phyloP scores from a whole-genome alignment of 208 protist species.

The Leishmania mexicana region DNA sequence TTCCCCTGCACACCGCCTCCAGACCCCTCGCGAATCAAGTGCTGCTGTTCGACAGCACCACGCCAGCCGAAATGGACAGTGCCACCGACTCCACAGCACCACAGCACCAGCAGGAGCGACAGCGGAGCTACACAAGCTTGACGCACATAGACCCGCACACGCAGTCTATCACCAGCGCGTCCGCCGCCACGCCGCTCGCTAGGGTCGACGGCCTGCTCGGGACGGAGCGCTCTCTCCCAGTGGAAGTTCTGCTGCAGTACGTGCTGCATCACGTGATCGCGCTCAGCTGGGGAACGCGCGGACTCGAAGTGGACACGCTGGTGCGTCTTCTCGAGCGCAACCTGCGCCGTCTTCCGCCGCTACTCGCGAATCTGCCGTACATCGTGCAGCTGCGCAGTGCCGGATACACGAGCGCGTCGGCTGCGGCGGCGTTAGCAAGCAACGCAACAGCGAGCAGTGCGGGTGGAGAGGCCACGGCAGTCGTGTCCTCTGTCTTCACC shows the following conservation, averaged over 20 bases:
- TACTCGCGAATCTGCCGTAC: slow-evolving; percentile 61
- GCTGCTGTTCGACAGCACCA: slow-evolving; percentile 25
- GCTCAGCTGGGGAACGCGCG: slow-evolving; percentile 65
- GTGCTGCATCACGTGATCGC: slow-evolving; percentile 72
- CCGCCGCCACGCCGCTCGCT: slow-evolving; percentile 1
- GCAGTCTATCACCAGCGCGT: not conserved
- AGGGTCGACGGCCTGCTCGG: slow-evolving; percentile 12
- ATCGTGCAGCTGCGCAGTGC: slow-evolving; percentile 36
- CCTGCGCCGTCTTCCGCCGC: slow-evolving; percentile 65
- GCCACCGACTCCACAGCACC: not conserved
- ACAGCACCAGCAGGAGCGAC: not conserved
- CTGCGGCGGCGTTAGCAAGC: slow-evolving; percentile 12
- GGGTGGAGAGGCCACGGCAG: not conserved
- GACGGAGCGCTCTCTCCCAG: slow-evolving; percentile 44
- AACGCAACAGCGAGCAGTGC: not conserved
- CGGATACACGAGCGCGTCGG: slow-evolving; percentile 35
- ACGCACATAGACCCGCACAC: slow-evolving; percentile 1
- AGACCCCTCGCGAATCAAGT: slow-evolving; percentile 18
- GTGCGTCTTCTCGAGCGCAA: slow-evolving; percentile 76
- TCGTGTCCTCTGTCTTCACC: slow-evolving; percentile 12
- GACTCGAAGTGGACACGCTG: slow-evolving; percentile 64
- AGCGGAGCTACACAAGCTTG: not conserved
- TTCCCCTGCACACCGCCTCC: slow-evolving; percentile 25
- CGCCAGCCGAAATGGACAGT: not conserved
- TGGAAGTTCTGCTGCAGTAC: slow-evolving; percentile 74